Base-by-base conservation (phyloP, 352 stramenopile genomes). In the Aphanomyces stellatus region DNA sequence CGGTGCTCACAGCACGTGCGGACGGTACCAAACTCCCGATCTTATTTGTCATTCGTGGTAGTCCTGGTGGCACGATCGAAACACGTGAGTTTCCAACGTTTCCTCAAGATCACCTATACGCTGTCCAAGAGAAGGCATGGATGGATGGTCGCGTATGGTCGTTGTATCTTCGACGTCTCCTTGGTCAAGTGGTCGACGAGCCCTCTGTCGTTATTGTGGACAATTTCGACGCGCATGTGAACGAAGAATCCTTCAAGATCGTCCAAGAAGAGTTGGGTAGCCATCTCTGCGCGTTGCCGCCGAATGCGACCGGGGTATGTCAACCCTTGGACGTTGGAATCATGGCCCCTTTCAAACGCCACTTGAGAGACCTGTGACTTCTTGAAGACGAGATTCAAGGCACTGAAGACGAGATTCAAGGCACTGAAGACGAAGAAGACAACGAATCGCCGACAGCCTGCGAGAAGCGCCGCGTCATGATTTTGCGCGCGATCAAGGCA, bases 11-110 rank as follows among this genome's bases (percentile, higher is more conserved):
- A 0, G 6, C 66, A 3, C n/a, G 65, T 31, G 71, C 40, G 0
- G 71, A 74, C 43, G 64, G 64, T 4, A 66, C 30, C 4, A 76
- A 76, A 28, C 55, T 72, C 4, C 71, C 68, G 3, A 56, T 76
- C 0, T 35, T 73, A 3, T 71, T 74, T 27, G 70, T 72, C 27
- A 19, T 74, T 8, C 59, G 42, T 6, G 68, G 37, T 0, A 22
- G 53, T 25, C 69, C 53, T 3, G 60, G 63, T 0, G 69, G 71
- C 13, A 24, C 22, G 3, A 72, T 76, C 30, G 59, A 71, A 25
- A 25, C n/a, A 13, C 4, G 51, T 1, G 69, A 76, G 37, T n/a
- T 74, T 1, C 40, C 46, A 2, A 40, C 24, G 0, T 76, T 71
- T 34, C 51, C 69, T 22, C 6, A 15, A 0, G 69, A 53, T 4